These are phyloP conservation scores for Cryptococcus depauperatus DNA, from an alignment of 1,284 basidiomycete genomes.

Conservation along the genomic window DNA sequence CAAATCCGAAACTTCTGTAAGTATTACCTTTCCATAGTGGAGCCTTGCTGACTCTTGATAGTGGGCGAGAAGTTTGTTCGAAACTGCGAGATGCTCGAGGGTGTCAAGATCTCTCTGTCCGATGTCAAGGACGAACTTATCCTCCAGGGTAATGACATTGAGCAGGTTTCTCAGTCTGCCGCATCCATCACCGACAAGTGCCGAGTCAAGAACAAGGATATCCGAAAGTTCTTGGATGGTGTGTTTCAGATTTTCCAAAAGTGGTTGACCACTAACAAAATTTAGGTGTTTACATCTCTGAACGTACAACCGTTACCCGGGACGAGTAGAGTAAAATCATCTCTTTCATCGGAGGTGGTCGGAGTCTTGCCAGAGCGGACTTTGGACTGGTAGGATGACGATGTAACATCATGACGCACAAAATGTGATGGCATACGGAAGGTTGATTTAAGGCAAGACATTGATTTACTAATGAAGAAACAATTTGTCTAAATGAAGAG, in stretches of 20 bases:
- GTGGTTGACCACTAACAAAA: not conserved
- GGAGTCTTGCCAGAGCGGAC: too few relatives aligned
- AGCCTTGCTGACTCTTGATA: constrained; percentile 1
- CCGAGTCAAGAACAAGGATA: constrained; percentile 95
- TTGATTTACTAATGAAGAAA: too few relatives aligned
- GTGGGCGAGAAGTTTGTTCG: constrained; percentile 69
- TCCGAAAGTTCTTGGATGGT: constrained; percentile 63
- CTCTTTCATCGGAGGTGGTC: constrained; percentile 2
- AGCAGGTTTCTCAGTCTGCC: constrained; percentile 92
- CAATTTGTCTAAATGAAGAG: too few relatives aligned
- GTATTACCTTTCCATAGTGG: constrained; percentile 20
- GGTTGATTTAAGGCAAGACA: too few relatives aligned
- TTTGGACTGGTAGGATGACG: too few relatives aligned
- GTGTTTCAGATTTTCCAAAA: constrained; percentile 37
- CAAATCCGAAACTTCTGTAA: constrained; percentile 99
- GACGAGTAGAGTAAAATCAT: constrained; percentile 21
- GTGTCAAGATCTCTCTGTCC: constrained; percentile 80
- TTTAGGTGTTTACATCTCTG: constrained; percentile 58
- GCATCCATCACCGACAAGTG: constrained; percentile 91
- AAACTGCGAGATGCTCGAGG: constrained; percentile 83
- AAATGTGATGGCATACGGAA: too few relatives aligned
- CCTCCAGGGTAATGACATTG: constrained; percentile 86
- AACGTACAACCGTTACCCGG: constrained; percentile 34
- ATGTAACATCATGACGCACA: too few relatives aligned
- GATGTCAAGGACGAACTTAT: constrained; percentile 94